phyloP scores from a whole-genome alignment of 2,329 filamentous ascomycete genomes.

The Neoscytalidium dimidiatum region DNA sequence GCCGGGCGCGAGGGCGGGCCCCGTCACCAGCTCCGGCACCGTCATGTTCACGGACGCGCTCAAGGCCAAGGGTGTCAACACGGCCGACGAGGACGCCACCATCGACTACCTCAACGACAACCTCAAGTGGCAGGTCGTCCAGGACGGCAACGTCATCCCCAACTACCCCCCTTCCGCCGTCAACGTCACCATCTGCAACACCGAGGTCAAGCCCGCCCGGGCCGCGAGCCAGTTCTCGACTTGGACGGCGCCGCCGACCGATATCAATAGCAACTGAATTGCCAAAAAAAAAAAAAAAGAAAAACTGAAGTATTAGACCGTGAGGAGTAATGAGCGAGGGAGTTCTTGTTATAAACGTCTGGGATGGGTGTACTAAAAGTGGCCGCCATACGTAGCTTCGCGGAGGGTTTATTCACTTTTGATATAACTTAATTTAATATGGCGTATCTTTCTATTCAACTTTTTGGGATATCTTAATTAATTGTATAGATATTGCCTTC shows the following conservation, averaged over 20 bases:
- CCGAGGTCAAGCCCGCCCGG: slow-evolving; percentile 31
- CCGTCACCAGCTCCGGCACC: slow-evolving; percentile 26
- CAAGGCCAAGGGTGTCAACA: slow-evolving; percentile 32
- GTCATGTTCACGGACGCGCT: slow-evolving; percentile 38
- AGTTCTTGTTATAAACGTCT: no score
- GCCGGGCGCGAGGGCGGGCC: slow-evolving; percentile 27
- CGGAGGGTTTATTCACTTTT: no score
- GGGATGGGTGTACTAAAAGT: no score
- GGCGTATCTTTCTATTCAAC: no score
- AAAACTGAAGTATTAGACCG: no score
- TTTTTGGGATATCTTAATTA: no score
- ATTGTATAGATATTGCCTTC: no score
- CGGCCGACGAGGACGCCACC: slow-evolving; percentile 34
- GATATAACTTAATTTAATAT: no score
- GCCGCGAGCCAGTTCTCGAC: neutral
- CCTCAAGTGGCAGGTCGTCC: slow-evolving; percentile 38
- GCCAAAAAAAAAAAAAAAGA: no score
- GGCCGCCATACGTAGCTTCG: no score
- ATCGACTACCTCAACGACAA: slow-evolving; percentile 36
- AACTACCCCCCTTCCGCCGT: slow-evolving; percentile 30
- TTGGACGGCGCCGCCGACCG: neutral
- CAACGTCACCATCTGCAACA: slow-evolving; percentile 35
- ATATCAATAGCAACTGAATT: neutral
- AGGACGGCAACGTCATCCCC: slow-evolving; percentile 31
- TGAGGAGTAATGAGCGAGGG: no score